Evolutionary conservation across 805 yeast species (phyloP).

Genomic region (Cyberlindnera mycetangii): DNA sequence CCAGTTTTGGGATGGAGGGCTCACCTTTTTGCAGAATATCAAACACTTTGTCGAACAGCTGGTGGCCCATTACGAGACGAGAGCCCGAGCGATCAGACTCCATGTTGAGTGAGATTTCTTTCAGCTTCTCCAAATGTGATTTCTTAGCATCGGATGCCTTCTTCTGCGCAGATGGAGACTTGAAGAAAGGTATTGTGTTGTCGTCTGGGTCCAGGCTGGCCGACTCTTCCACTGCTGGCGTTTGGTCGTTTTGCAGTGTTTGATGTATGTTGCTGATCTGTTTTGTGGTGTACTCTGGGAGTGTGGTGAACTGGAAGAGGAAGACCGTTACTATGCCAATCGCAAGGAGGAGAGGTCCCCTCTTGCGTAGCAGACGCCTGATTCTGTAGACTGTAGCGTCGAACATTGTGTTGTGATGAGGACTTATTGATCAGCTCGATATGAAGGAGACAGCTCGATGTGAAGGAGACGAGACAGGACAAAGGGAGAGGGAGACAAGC

Average conservation of each 20-base stretch:
- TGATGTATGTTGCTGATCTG: conserved; percentile 13
- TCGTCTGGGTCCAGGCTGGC: conserved; percentile 13
- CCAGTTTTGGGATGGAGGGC: conserved; percentile 44
- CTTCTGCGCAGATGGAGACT: conserved; percentile 21
- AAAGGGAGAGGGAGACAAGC: no score
- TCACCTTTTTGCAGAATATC: conserved; percentile 37
- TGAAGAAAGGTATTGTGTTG: conserved; percentile 27
- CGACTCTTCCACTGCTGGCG: neutral
- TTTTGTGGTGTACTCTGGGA: conserved; percentile 13
- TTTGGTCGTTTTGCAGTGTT: neutral
- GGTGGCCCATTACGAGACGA: conserved; percentile 36
- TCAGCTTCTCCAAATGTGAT: conserved; percentile 18
- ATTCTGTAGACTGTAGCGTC: conserved; percentile 13
- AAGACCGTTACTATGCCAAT: conserved; percentile 8
- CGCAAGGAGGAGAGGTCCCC: conserved; percentile 14
- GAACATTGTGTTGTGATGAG: conserved; percentile 1
- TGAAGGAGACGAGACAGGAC: no score
- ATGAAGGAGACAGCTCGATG: no score
- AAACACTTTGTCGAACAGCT: conserved; percentile 43
- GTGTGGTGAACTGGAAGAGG: conserved; percentile 18
- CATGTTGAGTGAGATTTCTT: conserved; percentile 23
- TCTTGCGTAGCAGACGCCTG: conserved; percentile 20
- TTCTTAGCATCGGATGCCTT: conserved; percentile 1
- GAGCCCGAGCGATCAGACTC: conserved; percentile 33
- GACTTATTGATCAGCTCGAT: no score